A percentile compares a stretch with the other conserved stretches of the same genome.
phyloP scores from a whole-genome alignment of 208 protist species.

The Kentomonas sorsogonicus region DNA sequence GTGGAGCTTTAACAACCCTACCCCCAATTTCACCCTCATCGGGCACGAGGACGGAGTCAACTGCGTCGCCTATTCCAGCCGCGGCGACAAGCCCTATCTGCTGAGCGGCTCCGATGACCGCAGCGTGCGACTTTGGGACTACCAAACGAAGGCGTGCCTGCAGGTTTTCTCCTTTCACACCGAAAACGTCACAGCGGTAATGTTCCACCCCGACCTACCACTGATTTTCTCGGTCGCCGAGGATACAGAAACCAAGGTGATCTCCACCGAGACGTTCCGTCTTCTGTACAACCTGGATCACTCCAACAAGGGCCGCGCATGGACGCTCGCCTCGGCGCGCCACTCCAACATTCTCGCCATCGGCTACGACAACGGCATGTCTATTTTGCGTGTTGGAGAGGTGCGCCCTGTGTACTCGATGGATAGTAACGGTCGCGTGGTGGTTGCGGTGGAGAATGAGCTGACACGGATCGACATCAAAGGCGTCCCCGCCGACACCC shows the following conservation, averaged over 20 bases:
- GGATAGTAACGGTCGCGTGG: conserved; percentile 95
- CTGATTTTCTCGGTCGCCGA: conserved; percentile 96
- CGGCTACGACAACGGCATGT: conserved; percentile 90
- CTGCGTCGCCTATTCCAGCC: conserved; percentile 96
- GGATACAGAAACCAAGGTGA: conserved; percentile 92
- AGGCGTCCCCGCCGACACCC: conserved; percentile 33
- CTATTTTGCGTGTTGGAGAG: conserved; percentile 89
- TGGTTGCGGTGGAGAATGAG: conserved; percentile 94
- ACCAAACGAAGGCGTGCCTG: conserved; percentile 96
- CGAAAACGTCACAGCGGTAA: conserved; percentile 93
- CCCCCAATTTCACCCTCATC: conserved; percentile 96
- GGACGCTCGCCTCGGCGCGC: conserved; percentile 84
- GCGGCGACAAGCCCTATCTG: conserved; percentile 98
- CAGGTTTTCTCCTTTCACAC: conserved; percentile 95
- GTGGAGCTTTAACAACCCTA: conserved; percentile 90
- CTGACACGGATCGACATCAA: conserved; percentile 90
- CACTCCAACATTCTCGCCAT: conserved; percentile 85
- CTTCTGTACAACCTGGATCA: conserved; percentile 94
- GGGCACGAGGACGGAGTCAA: conserved; percentile 99
- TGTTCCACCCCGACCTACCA: conserved; percentile 97
- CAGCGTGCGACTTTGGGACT: conserved; percentile 98
- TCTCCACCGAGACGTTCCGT: conserved; percentile 94
- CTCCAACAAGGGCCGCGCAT: conserved; percentile 91
- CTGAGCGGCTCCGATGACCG: conserved; percentile 96
- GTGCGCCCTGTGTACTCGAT: conserved; percentile 95